These are phyloP conservation scores for Dactylellina leptospora DNA, from an alignment of 2,329 filamentous ascomycete species.

Conservation along the genomic window DNA sequence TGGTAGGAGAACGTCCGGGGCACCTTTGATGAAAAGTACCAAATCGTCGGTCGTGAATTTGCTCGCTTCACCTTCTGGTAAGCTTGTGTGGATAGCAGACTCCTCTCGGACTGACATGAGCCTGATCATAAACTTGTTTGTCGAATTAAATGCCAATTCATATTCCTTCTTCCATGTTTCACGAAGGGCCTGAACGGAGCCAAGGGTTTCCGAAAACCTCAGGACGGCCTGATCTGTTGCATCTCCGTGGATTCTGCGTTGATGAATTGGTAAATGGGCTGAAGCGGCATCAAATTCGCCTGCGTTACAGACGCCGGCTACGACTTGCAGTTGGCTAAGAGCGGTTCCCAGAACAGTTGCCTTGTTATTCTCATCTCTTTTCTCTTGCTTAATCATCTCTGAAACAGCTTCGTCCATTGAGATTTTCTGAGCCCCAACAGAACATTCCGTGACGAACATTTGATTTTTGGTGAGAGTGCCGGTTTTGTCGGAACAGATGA, in stretches of 20 bases:
- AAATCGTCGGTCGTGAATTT: conserved; percentile 26
- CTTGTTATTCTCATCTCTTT: conserved; percentile 40
- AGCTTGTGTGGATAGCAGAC: not conserved
- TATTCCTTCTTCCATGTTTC: conserved; percentile 72
- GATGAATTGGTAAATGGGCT: conserved; percentile 67
- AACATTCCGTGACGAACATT: conserved; percentile 76
- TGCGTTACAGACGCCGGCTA: conserved; percentile 76
- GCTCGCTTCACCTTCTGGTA: conserved; percentile 29
- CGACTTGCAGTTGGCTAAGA: conserved; percentile 68
- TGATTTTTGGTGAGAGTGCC: conserved; percentile 75
- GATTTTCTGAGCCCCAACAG: conserved; percentile 62
- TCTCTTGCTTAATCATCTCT: conserved; percentile 55
- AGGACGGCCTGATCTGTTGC: conserved; percentile 79
- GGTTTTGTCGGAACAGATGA: conserved; percentile 76
- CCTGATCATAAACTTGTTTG: conserved; percentile 83
- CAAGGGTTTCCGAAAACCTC: conserved; percentile 73
- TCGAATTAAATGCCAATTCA: conserved; percentile 79
- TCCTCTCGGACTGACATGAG: conserved; percentile 63
- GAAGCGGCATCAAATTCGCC: conserved; percentile 77
- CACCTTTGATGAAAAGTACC: conserved; percentile 79
- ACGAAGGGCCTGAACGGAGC: conserved; percentile 69
- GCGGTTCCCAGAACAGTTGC: conserved; percentile 58
- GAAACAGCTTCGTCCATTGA: conserved; percentile 17
- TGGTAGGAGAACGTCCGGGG: conserved; percentile 75
- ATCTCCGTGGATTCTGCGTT: conserved; percentile 75